A percentile compares a stretch with the other conserved stretches of the same genome.
phyloP scores from a whole-genome alignment of 352 stramenopile species.

The Pythium volutum region DNA sequence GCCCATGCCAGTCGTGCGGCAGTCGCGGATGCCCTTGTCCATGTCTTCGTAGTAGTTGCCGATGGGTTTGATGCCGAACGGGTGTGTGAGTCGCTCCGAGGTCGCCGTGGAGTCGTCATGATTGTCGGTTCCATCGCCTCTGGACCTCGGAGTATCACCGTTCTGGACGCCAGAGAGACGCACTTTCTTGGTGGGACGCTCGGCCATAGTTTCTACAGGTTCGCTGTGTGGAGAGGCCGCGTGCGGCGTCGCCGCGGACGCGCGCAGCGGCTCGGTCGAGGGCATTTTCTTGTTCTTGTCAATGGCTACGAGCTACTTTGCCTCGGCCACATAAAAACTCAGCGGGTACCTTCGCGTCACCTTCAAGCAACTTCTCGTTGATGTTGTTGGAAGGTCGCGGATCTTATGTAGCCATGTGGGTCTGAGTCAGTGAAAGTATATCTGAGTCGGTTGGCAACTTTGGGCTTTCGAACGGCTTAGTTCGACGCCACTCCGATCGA shows the following conservation, averaged over 20 bases:
- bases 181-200: conserved; percentile 16
- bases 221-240: not conserved
- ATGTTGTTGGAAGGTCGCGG: not conserved
- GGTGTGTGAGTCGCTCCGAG: conserved; percentile 45
- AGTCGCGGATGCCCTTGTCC: conserved; percentile 56
- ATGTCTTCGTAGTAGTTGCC: conserved; percentile 78
- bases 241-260: not conserved
- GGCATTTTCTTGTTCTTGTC: conserved; percentile 1
- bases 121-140: conserved; percentile 4
- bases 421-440: conserved; percentile 13
- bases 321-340: conserved; percentile 20
- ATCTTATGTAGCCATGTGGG: conserved; percentile 4
- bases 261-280: conserved; percentile 2
- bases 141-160: not conserved
- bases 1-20: conserved; percentile 55
- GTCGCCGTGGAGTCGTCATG: not conserved
- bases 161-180: not conserved
- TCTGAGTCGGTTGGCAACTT: not conserved
- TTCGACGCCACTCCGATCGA: too few species aligned
- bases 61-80: conserved; percentile 78
- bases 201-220: not conserved
- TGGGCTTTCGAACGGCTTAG: too few species aligned
- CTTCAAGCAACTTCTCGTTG: not conserved
- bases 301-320: not conserved
- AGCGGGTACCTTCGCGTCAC: conserved; percentile 17